Percentiles rank a stretch among this genome's conserved stretches.
These are phyloP conservation scores for Aspergillus sclerotioniger DNA, from an alignment of 495 filamentous ascomycete genomes.

Conservation along the genomic window DNA sequence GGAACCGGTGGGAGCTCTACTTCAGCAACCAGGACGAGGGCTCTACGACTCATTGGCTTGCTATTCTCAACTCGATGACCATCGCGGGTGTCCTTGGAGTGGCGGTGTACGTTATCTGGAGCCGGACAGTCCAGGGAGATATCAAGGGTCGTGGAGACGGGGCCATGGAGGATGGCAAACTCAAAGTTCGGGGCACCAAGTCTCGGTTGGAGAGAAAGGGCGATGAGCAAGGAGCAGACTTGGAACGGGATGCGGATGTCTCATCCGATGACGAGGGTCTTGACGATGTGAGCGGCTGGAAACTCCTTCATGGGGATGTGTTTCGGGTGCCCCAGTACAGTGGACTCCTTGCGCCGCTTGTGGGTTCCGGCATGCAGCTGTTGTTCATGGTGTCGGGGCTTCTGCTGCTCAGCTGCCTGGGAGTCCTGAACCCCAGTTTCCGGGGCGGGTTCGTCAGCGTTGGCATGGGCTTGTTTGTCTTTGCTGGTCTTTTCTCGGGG, in stretches of 20 bases:
- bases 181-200: conserved; percentile 50
- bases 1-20: conserved; percentile 86
- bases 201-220: conserved; percentile 53
- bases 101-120: conserved; percentile 82
- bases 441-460: conserved; percentile 90
- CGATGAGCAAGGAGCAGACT: conserved; percentile 59
- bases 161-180: conserved; percentile 65
- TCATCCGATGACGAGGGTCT: conserved; percentile 73
- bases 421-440: conserved; percentile 86
- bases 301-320: conserved; percentile 91
- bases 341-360: conserved; percentile 75
- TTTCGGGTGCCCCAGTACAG: conserved; percentile 77
- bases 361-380: conserved; percentile 88
- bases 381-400: conserved; percentile 82
- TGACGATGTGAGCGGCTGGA: conserved; percentile 91
- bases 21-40: conserved; percentile 90
- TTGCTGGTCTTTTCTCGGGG: conserved; percentile 88
- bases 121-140: conserved; percentile 77
- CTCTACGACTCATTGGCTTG: conserved; percentile 85
- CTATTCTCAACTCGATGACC: conserved; percentile 86
- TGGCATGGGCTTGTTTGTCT: conserved; percentile 80
- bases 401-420: conserved; percentile 75
- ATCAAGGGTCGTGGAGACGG: conserved; percentile 70
- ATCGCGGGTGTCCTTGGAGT: conserved; percentile 81
- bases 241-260: conserved; percentile 59